These are phyloP conservation scores for Saturnispora dispora DNA, from an alignment of 805 yeast genomes.

Conservation along the genomic window DNA sequence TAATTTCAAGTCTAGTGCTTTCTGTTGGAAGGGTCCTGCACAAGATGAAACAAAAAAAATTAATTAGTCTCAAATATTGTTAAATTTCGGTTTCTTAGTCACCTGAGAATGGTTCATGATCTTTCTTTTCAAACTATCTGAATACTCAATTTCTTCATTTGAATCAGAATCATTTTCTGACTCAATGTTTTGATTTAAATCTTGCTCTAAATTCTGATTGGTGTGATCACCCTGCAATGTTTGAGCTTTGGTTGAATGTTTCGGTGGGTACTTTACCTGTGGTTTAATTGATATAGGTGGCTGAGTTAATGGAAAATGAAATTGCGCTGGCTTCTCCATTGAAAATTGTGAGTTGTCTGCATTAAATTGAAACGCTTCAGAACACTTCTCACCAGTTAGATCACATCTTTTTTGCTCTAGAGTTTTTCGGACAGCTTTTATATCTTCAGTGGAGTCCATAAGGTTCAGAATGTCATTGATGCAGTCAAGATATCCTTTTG, in stretches of 20 bases:
- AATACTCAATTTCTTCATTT: background rate
- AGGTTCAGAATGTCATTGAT: conserved; percentile 40
- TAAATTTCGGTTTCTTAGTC: conserved; percentile 4
- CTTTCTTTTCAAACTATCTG: conserved; percentile 3
- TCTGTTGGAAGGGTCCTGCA: background rate
- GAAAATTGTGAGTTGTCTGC: conserved; percentile 14
- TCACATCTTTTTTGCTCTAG: conserved; percentile 26
- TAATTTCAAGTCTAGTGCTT: background rate
- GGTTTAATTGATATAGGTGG: conserved; percentile 13
- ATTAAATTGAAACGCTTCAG: background rate
- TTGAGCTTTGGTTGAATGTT: background rate
- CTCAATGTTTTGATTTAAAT: background rate
- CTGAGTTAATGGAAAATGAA: conserved; percentile 23
- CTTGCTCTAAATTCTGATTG: background rate
- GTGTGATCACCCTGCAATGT: background rate
- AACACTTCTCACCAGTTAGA: conserved; percentile 6
- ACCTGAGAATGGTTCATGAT: background rate
- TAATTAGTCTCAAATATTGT: background rate
- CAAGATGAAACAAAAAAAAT: background rate
- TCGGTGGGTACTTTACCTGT: background rate
- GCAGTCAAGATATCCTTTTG: conserved; percentile 55
- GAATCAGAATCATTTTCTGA: background rate
- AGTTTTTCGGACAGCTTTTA: conserved; percentile 31
- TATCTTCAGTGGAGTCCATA: conserved; percentile 20
- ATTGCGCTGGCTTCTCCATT: conserved; percentile 14